Conservation (phyloP, 371 early-diverging fungal genomes). For the Blakeslea trispora region DNA sequence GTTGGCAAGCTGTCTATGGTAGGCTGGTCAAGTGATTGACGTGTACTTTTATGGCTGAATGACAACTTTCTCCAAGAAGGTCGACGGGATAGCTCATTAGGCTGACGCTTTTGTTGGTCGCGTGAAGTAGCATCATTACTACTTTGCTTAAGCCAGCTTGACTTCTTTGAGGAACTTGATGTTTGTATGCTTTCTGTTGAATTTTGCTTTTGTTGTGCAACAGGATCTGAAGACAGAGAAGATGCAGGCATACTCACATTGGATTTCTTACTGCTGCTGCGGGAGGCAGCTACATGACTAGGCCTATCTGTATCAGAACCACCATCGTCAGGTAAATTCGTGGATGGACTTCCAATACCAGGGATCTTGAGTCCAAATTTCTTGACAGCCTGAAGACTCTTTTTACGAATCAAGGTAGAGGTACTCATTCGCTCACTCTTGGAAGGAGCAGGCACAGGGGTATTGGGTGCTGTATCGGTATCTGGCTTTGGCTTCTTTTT, state of each 20-base stretch:
- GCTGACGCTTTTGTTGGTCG: conserved; percentile 8
- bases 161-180: too few species aligned
- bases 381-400: conserved; percentile 18
- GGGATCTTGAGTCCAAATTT: conserved; percentile 12
- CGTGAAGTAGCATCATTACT: too few species aligned
- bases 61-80: conserved; percentile 20
- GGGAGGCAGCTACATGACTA: background rate
- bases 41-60: conserved; percentile 9
- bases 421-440: conserved; percentile 74
- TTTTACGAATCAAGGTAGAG: conserved; percentile 40
- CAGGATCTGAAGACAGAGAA: background rate
- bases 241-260: background rate
- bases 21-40: conserved; percentile 14
- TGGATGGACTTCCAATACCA: background rate
- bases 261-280: background rate
- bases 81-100: background rate
- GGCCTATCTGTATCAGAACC: background rate
- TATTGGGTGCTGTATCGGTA: background rate
- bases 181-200: background rate
- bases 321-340: background rate
- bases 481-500: background rate
- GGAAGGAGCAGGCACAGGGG: conserved; percentile 72
- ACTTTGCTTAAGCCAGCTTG: too few species aligned
- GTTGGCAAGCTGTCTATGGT: conserved; percentile 10
- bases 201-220: background rate